Conservation (phyloP, 768 basidiomycete genomes). For the Kondoa malvinella region DNA sequence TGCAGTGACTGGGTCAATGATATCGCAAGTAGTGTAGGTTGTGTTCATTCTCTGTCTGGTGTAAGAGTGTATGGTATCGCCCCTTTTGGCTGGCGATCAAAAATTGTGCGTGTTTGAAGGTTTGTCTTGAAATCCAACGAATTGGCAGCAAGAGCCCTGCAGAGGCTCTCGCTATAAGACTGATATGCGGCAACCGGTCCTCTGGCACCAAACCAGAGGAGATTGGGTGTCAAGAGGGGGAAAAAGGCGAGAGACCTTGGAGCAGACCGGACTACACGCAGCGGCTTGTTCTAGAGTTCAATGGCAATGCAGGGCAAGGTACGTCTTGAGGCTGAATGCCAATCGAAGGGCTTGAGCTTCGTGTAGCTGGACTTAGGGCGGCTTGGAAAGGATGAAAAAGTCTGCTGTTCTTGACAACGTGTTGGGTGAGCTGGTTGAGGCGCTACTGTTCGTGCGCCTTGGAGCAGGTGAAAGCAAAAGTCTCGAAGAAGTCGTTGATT, state of each 20-base stretch:
- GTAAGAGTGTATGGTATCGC: not conserved
- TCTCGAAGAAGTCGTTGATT: too few species aligned
- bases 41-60: not conserved
- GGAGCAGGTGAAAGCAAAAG: too few species aligned
- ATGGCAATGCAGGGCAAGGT: too few species aligned
- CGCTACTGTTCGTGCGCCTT: too few species aligned
- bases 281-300: too few species aligned
- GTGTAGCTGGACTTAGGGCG: too few species aligned
- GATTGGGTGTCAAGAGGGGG: not conserved
- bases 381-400: not conserved
- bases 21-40: not conserved
- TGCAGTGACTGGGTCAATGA: not conserved
- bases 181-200: not conserved
- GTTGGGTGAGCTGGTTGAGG: not conserved
- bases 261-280: not conserved
- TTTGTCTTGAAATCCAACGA: not conserved
- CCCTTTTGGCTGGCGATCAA: not conserved
- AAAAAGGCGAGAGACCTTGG: not conserved
- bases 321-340: too few species aligned
- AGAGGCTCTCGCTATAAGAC: not conserved
- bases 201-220: not conserved
- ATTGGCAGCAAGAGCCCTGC: not conserved
- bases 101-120: not conserved
- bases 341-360: too few species aligned
- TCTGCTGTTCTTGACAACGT: not conserved